These are phyloP conservation scores for Chernovozyma sophiae-reginae DNA, from an alignment of 1,139 yeast genomes.

Conservation along the genomic window DNA sequence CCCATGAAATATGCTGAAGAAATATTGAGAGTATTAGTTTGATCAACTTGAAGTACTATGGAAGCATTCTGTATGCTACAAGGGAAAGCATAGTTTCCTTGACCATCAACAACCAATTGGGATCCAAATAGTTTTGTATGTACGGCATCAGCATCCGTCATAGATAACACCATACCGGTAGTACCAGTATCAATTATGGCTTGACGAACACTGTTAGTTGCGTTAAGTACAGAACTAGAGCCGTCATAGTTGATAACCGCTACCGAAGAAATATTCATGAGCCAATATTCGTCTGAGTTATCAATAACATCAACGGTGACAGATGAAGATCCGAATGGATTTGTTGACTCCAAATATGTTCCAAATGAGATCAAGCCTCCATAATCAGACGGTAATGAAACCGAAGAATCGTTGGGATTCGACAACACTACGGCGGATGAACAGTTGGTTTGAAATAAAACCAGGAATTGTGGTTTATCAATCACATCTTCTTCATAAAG, in stretches of 20 bases:
- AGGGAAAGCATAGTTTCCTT: constrained; percentile 54
- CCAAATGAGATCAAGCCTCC: constrained; percentile 30
- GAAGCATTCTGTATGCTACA: constrained; percentile 41
- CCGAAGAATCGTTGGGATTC: constrained; percentile 16
- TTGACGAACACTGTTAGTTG: constrained; percentile 18
- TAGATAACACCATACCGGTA: constrained; percentile 55
- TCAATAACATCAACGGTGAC: constrained; percentile 36
- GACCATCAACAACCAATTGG: constrained; percentile 49
- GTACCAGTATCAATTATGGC: constrained; percentile 68
- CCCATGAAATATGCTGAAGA: constrained; percentile 47
- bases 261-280: constrained; percentile 36
- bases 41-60: not conserved
- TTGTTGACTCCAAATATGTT: constrained; percentile 8
- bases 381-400: constrained; percentile 10
- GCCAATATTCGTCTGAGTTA: constrained; percentile 49
- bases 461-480: constrained; percentile 9
- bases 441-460: constrained; percentile 8
- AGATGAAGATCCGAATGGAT: constrained; percentile 18
- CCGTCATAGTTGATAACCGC: not conserved
- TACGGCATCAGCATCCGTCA: constrained; percentile 49
- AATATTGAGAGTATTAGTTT: constrained; percentile 41
- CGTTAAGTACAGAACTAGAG: not conserved
- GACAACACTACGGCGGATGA: constrained; percentile 13
- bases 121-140: constrained; percentile 46
- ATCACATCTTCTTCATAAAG: constrained; percentile 14